These are phyloP conservation scores for Beverwykella pulmonaria DNA, from an alignment of 495 filamentous ascomycete genomes.

Conservation along the genomic window DNA sequence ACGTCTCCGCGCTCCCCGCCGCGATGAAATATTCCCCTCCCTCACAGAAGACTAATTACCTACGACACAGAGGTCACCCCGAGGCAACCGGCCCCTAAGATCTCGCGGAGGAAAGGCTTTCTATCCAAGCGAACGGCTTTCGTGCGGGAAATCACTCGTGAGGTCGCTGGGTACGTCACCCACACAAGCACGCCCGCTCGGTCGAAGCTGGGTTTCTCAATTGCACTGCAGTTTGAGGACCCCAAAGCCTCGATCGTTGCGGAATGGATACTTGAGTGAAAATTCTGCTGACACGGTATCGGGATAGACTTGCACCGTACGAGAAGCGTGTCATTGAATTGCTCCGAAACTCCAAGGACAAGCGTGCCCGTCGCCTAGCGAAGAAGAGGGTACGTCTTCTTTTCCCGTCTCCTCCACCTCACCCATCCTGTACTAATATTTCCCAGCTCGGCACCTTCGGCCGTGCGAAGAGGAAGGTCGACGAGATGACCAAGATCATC, in stretches of 20 bases:
- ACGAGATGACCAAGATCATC: constrained; percentile 96
- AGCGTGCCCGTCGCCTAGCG: constrained; percentile 97
- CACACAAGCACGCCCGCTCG: constrained; percentile 2
- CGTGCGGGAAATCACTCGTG: constrained; percentile 91
- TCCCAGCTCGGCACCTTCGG: constrained; percentile 83
- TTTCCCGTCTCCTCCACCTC: background rate
- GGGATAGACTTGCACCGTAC: constrained; percentile 54
- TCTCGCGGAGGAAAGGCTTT: constrained; percentile 88
- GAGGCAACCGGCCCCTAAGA: constrained; percentile 78
- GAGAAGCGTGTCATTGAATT: constrained; percentile 98
- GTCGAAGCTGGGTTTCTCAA: background rate
- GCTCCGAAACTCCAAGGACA: constrained; percentile 97
- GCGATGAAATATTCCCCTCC: background rate
- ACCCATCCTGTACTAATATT: constrained; percentile 1
- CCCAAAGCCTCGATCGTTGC: background rate
- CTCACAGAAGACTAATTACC: constrained; percentile 43
- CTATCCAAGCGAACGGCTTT: constrained; percentile 91
- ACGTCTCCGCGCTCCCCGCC: constrained; percentile 48
- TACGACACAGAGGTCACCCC: constrained; percentile 82
- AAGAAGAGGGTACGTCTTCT: constrained; percentile 85
- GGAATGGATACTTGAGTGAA: constrained; percentile 7
- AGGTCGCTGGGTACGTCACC: constrained; percentile 76
- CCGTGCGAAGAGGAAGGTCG: constrained; percentile 98
- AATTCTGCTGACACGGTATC: constrained; percentile 18
- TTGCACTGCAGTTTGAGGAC: background rate